These are phyloP conservation scores for Trametes villosa DNA, from an alignment of 768 basidiomycete species.

Conservation along the genomic window DNA sequence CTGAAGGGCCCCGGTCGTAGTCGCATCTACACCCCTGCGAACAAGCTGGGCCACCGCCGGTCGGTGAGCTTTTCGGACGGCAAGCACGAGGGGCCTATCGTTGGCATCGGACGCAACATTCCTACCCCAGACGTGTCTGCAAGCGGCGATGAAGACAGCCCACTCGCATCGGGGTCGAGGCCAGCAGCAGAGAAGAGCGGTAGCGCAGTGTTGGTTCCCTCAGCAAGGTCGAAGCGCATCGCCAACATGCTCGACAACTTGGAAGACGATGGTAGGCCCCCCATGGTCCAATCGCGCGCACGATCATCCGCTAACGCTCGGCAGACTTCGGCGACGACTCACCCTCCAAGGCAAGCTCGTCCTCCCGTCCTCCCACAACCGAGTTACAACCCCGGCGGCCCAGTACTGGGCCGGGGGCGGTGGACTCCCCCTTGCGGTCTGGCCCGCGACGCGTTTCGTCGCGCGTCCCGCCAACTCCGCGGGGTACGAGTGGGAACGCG, in stretches of 20 bases:
- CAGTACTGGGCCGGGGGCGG: constrained; percentile 3
- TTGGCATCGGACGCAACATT: constrained; percentile 53
- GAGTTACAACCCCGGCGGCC: constrained; percentile 53
- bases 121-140: constrained; percentile 41
- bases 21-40: constrained; percentile 60
- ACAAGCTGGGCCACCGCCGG: constrained; percentile 58
- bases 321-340: constrained; percentile 48
- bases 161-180: constrained; percentile 24
- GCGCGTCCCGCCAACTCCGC: constrained; percentile 21
- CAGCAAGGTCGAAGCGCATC: constrained; percentile 79
- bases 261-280: constrained; percentile 63
- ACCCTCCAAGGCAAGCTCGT: constrained; percentile 57
- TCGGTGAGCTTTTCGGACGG: constrained; percentile 99
- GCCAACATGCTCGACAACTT: constrained; percentile 78
- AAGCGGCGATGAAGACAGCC: constrained; percentile 28
- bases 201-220: constrained; percentile 47
- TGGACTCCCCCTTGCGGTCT: constrained; percentile 4
- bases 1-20: constrained; percentile 55
- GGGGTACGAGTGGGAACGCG: constrained; percentile 41
- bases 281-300: no score
- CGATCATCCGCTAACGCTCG: not conserved
- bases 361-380: constrained; percentile 47
- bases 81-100: constrained; percentile 85
- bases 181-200: constrained; percentile 12
- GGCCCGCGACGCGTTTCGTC: constrained; percentile 38